A percentile compares a stretch with the other conserved stretches of the same genome.
Conservation (phyloP, 805 yeast species). For the Wickerhamiella kurtzmanii region DNA sequence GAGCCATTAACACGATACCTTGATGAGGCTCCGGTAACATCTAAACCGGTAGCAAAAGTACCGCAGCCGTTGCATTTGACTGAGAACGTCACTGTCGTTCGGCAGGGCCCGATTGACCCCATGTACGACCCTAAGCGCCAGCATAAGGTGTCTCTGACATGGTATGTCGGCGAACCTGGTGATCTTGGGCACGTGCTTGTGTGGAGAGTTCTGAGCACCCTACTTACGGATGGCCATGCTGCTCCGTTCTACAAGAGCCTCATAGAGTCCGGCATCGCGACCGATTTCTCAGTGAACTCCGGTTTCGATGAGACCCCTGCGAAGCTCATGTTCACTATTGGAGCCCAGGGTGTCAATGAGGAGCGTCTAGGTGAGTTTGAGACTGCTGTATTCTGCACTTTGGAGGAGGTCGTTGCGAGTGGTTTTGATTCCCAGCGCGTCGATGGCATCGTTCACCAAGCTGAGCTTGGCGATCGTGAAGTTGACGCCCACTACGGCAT, state of each 20-base stretch:
- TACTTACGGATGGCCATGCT: slow-evolving; percentile 81
- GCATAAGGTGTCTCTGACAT: slow-evolving; percentile 68
- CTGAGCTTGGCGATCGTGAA: slow-evolving; percentile 71
- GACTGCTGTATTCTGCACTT: slow-evolving; percentile 33
- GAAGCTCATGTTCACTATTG: slow-evolving; percentile 65
- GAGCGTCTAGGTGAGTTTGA: slow-evolving; percentile 37
- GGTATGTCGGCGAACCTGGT: slow-evolving; percentile 68
- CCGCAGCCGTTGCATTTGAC: slow-evolving; percentile 35
- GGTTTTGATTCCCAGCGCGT: slow-evolving; percentile 47
- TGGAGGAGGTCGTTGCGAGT: slow-evolving; percentile 31
- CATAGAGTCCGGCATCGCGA: slow-evolving; percentile 72
- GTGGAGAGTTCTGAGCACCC: slow-evolving; percentile 52
- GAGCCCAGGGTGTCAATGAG: slow-evolving; percentile 58
- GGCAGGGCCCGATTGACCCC: slow-evolving; percentile 73
- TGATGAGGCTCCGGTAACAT: slow-evolving; percentile 4
- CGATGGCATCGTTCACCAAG: slow-evolving; percentile 78
- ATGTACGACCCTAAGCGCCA: slow-evolving; percentile 54
- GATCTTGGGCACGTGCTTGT: slow-evolving; percentile 59
- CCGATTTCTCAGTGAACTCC: slow-evolving; percentile 75
- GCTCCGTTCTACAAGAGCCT: slow-evolving; percentile 79
- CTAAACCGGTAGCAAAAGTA: slow-evolving; percentile 4
- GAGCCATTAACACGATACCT: slow-evolving; percentile 16
- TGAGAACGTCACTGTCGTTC: slow-evolving; percentile 27
- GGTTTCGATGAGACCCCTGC: slow-evolving; percentile 79
- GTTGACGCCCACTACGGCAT: slow-evolving; percentile 86